Percentiles rank a stretch among this genome's conserved stretches.
phyloP scores from a whole-genome alignment of 371 early-diverging fungal species.

The Mucor indicus region DNA sequence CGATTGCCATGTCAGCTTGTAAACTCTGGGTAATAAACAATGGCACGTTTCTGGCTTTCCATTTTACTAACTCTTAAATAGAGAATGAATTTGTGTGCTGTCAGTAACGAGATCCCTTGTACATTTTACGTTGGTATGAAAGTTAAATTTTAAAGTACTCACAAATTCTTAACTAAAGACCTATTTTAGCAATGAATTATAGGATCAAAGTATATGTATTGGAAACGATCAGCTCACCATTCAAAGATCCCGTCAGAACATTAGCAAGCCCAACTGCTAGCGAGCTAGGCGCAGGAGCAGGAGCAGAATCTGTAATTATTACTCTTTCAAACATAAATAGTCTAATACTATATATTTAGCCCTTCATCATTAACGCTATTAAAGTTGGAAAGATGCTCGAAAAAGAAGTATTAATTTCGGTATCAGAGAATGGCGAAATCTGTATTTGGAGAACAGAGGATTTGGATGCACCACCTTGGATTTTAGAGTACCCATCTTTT shows the following conservation, averaged over 20 bases:
- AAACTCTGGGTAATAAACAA: constrained; percentile 16
- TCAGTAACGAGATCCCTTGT: constrained; percentile 33
- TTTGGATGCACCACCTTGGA: constrained; percentile 42
- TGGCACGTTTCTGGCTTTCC: too few species aligned
- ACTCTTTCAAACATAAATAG: not conserved
- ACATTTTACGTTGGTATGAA: constrained; percentile 38
- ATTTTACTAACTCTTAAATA: constrained; percentile 8
- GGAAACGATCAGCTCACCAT: constrained; percentile 17
- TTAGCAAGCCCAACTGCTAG: constrained; percentile 14
- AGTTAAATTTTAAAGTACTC: not conserved
- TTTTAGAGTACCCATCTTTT: constrained; percentile 23
- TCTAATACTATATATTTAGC: constrained; percentile 10
- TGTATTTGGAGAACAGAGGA: constrained; percentile 48
- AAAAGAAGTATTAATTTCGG: constrained; percentile 52
- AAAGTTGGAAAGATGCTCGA: constrained; percentile 45
- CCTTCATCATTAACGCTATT: constrained; percentile 57
- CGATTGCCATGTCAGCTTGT: constrained; percentile 9
- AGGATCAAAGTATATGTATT: constrained; percentile 22
- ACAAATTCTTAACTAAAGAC: not conserved
- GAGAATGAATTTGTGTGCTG: constrained; percentile 47
- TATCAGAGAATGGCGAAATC: constrained; percentile 50
- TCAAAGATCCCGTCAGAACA: constrained; percentile 14
- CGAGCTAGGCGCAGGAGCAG: constrained; percentile 3
- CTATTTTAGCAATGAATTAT: constrained; percentile 27
- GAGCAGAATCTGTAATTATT: constrained; percentile 18